phyloP scores from a whole-genome alignment of 148 eudicot species.

The Chenopodium suecicum region DNA sequence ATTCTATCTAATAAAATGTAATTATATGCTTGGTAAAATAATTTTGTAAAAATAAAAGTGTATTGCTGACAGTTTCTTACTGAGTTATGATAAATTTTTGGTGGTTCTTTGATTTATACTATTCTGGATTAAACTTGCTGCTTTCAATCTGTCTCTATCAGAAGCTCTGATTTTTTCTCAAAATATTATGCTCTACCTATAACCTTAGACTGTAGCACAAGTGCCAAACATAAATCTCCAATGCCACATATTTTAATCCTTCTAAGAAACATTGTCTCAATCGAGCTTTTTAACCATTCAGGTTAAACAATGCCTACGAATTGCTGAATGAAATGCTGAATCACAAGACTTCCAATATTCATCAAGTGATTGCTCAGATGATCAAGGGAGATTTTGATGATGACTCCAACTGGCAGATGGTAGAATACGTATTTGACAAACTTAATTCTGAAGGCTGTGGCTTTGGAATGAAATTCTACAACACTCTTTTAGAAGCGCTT shows the following conservation, averaged over 20 bases:
- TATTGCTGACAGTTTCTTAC: not conserved
- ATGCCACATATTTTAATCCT: not conserved
- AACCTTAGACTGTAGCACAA: not conserved
- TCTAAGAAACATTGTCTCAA: not conserved
- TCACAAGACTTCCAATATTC: constrained; percentile 72
- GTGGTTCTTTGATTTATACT: not conserved
- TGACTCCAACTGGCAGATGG: constrained; percentile 92
- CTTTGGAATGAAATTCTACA: constrained; percentile 84
- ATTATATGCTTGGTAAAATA: not conserved
- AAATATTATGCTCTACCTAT: not conserved
- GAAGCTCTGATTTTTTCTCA: not conserved
- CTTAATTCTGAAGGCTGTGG: constrained; percentile 89
- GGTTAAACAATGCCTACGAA: constrained; percentile 63
- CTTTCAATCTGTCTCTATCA: not conserved
- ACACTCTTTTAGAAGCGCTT: constrained; percentile 82
- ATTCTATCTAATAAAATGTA: not conserved
- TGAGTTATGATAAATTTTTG: not conserved
- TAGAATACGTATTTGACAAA: constrained; percentile 89
- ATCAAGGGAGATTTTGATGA: constrained; percentile 90
- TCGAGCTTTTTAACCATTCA: constrained; percentile 24
- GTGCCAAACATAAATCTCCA: not conserved
- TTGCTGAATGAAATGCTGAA: constrained; percentile 86
- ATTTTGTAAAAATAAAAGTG: too few relatives aligned
- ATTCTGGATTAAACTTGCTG: not conserved
- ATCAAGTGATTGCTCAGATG: constrained; percentile 90